Conservation (phyloP, 805 yeast species). For the Pichia membranifaciens region DNA sequence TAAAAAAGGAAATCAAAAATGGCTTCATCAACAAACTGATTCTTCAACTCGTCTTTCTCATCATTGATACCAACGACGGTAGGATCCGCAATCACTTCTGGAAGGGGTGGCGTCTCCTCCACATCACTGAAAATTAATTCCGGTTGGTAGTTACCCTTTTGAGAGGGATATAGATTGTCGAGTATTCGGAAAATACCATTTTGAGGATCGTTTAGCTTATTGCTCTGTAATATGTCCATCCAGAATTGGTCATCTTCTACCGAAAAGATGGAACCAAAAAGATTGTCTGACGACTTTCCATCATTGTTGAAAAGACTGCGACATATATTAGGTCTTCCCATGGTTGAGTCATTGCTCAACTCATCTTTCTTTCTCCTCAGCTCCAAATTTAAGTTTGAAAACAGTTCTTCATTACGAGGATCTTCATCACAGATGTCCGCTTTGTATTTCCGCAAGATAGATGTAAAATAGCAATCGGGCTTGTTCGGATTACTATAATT, state of each 20-base stretch:
- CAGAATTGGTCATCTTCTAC: constrained; percentile 1
- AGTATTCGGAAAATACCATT: background rate
- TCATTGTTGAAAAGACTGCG: too few species aligned
- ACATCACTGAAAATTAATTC: background rate
- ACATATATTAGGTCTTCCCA: too few species aligned
- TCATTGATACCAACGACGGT: background rate
- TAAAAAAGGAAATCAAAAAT: constrained; percentile 1
- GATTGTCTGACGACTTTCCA: background rate
- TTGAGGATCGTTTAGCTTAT: background rate
- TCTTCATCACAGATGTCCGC: constrained; percentile 2
- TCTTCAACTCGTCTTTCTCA: background rate
- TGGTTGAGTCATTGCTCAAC: too few species aligned
- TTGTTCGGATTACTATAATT: background rate
- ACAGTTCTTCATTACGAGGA: background rate
- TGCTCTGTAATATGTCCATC: background rate
- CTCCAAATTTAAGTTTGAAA: background rate
- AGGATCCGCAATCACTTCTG: background rate
- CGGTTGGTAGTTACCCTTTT: background rate
- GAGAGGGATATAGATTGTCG: background rate
- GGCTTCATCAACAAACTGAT: constrained; percentile 1
- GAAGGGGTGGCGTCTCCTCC: background rate
- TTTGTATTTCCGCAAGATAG: background rate
- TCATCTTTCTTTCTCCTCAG: background rate
- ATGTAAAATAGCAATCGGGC: background rate
- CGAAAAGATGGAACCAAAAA: background rate